phyloP scores from a whole-genome alignment of 2,329 filamentous ascomycete genomes.

The Hyphodiscus sp. region DNA sequence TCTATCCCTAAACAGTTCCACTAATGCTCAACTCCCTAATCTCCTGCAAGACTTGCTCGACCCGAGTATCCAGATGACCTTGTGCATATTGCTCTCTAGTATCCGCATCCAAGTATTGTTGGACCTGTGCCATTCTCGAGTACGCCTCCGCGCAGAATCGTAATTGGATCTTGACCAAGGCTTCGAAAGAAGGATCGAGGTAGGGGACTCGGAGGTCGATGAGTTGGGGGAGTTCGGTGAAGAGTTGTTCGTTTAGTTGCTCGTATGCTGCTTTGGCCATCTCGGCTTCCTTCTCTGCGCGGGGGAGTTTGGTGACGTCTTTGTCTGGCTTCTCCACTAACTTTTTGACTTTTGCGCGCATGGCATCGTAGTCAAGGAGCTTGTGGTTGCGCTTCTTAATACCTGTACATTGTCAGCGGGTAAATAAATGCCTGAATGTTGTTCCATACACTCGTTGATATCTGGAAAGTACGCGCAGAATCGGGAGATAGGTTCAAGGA shows the following conservation, averaged over 20 bases:
- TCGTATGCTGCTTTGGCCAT: conserved; percentile 92
- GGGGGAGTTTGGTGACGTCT: conserved; percentile 91
- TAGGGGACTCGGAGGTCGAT: conserved; percentile 97
- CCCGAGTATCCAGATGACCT: conserved; percentile 81
- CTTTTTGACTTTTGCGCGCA: conserved; percentile 94
- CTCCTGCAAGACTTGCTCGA: conserved; percentile 94
- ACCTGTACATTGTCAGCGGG: conserved; percentile 39
- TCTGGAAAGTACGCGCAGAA: conserved; percentile 99
- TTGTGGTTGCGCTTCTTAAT: conserved; percentile 99
- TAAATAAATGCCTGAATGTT: not conserved
- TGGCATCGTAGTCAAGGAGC: conserved; percentile 93
- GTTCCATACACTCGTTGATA: conserved; percentile 79
- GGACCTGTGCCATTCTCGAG: conserved; percentile 95
- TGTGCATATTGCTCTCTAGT: conserved; percentile 94
- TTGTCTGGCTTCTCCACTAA: conserved; percentile 98
- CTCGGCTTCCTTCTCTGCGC: conserved; percentile 92
- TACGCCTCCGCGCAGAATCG: conserved; percentile 98
- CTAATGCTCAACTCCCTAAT: conserved; percentile 95
- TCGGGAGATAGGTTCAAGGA: conserved; percentile 88
- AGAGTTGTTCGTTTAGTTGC: conserved; percentile 93
- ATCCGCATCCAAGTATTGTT: conserved; percentile 94
- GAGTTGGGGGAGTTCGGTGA: conserved; percentile 84
- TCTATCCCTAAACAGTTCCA: conserved; percentile 49
- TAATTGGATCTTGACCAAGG: conserved; percentile 96
- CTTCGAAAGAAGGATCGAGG: conserved; percentile 93